Base-by-base conservation (phyloP, 441 rosid genomes). In the Syzygium malaccense region DNA sequence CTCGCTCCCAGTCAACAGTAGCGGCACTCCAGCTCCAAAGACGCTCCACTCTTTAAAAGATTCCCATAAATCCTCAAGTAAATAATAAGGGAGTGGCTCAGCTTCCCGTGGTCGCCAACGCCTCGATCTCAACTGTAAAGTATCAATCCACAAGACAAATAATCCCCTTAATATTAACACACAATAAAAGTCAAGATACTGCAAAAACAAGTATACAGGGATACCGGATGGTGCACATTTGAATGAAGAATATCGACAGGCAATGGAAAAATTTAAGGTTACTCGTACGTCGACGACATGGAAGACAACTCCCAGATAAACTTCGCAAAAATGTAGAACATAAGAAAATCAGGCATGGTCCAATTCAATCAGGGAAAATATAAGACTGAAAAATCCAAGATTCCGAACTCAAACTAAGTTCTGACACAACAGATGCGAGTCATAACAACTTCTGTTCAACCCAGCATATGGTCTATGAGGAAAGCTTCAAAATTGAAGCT, bases 21-120 rank as follows among this genome's bases (percentile, higher is more conserved):
- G 90, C 3, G 92, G 92, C 87, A 93, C 94, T 91, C 89, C 94
- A 33, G 90, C 93, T 54, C 94, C 94, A 79, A 91, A 93, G 68
- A 89, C 92, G 85, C 94, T 93, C 93, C 94, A 93, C 80, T 93
- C 93, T 53, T 64, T 89, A 86, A 88, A 92, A 51, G 92, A 91
- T 83, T 93, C 94, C 94, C 94, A 92, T 28, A 93, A 89, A 88
- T 93, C 94, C 87, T 78, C 86, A 51, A 93, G 89, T 54, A 75
- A 85, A 85, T 87, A 92, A 89, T 91, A 87, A 6, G 91, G 87
- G 9, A 6, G 54, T 41, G 28, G 30, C 83, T 92, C 92, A 80
- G 55, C 66, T 87, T 91, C 92, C 55, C 14, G 60, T 54, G 89
- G 86, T 86, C 87, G 85, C 92, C 64, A 53, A 88, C 91, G 90